Evolutionary conservation across 202 grass and related monocot species (phyloP), one percentile per base, ranked within the genome.

Genomic region (Carex arenaria): DNA sequence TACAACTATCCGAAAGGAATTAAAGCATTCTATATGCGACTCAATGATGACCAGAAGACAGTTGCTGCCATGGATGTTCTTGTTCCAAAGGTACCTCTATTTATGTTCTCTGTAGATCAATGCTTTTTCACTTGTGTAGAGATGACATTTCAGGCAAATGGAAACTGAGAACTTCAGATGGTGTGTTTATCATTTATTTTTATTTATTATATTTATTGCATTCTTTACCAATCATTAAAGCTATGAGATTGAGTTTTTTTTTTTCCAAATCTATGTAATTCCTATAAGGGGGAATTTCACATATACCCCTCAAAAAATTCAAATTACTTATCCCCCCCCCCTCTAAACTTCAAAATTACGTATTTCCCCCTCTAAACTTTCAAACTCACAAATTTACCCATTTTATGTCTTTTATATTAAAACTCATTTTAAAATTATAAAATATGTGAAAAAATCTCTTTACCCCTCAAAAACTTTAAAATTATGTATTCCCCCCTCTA

Each of bases 61-160:
- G 95, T 97, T 28, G 95, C 95, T 70, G 95, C 95, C 31, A 97
- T 97, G 95, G 95, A 97, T 90, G 94, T 97, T 81, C 94, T 97
- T 89, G 95, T 97, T 74, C 95, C 95, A 12, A 97, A 97, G 95
- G 95, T 94, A 87, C 53, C 55, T 79, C 8, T 7, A 31, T 66
- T 23, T 65, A 45, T n/a, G 23, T 15, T 23, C 47, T 59, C 54
- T 31, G 34, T 55, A 17, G 28, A 32, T 19, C 26, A 69, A 79
- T 60, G 19, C 1, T 43, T 47, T n/a, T 28, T 81, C 71, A 12
- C 3, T 51, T 26, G 47, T 51, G 47, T 51, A 23, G 28, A 10
- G 22, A 28, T 3, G 20, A 26, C n/a, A 63, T 23, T 3, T 63
- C 20, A 60, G 57, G 57, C 17, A 63, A 63, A 63, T 22, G 11